These are phyloP conservation scores for Plantago ovata DNA, from an alignment of 257 asterid species.

Conservation along the genomic window DNA sequence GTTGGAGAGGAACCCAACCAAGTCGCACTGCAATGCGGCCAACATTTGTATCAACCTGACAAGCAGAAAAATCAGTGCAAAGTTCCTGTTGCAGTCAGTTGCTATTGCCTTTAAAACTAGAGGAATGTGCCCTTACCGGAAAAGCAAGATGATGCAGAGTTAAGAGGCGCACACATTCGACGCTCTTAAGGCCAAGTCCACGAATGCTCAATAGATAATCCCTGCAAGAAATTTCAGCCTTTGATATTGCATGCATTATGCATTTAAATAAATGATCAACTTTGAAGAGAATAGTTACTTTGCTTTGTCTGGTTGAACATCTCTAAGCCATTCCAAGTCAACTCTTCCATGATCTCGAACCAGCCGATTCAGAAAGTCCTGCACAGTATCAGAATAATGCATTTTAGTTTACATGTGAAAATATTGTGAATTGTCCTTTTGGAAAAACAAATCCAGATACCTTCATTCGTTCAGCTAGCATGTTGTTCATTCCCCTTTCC, in stretches of 20 bases:
- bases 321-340: conserved; percentile 96
- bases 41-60: conserved; percentile 94
- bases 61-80: conserved; percentile 25
- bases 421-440: conserved; percentile 7
- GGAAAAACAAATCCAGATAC: conserved; percentile 28
- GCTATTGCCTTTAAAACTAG: conserved; percentile 15
- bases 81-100: conserved; percentile 13
- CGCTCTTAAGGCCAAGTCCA: conserved; percentile 93
- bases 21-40: conserved; percentile 95
- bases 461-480: conserved; percentile 76
- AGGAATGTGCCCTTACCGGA: conserved; percentile 60
- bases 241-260: not conserved
- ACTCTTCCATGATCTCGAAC: conserved; percentile 72
- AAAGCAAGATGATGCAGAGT: conserved; percentile 93
- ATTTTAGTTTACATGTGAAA: conserved; percentile 4
- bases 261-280: conserved; percentile 4
- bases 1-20: conserved; percentile 99
- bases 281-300: conserved; percentile 48
- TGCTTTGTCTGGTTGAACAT: conserved; percentile 69
- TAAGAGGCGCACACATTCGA: conserved; percentile 89
- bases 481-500: conserved; percentile 68
- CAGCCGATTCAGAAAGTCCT: conserved; percentile 81
- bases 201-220: conserved; percentile 82
- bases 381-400: conserved; percentile 34
- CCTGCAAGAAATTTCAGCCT: conserved; percentile 41